Evolutionary conservation across 1,284 basidiomycete genomes (phyloP), one percentile per base, ranked within the genome.

Genomic region (Clitocybe nebularis): DNA sequence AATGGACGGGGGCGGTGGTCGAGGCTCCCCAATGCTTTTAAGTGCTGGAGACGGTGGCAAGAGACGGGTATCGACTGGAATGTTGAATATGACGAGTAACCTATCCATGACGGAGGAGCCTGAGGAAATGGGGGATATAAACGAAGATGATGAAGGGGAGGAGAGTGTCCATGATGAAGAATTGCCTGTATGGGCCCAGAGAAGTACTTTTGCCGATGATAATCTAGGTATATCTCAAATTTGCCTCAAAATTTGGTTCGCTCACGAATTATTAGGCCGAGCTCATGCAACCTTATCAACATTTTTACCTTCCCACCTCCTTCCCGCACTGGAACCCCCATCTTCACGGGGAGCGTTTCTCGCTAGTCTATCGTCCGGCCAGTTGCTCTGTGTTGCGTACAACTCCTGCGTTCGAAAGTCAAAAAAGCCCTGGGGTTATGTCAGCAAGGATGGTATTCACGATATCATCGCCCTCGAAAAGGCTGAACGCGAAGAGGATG

Each of bases 361-460:
- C 5, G 57, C 67, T n/a, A 66, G 72, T 36, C 68, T 90, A 0
- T 75, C 84, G 0, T 89, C 87, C 1, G 92, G 92, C 0, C 84
- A 90, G 52, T 62, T 91, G 11, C 74, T 93, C 3, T 93, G 90
- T 51, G 62, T 74, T 2, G 83, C 86, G 1, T 93, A 91, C 65
- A 94, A 93, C 60, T 64, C 75, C 3, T 83, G 78, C 8, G 83
- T 93, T 0, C 77, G 90, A 21, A 74, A 79, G 45, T 92, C 89
- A 6, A 78, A 79, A 38, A 80, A 85, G 51, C 87, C 89, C 1
- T 94, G 91, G 90, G 92, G 91, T 0, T 93, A 85, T 61, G 86
- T 94, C 43, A 84, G 75, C 43, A 67, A 74, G 22, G 78, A 84
- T 45, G 77, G 80, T 2, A 81, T 94, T 14, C 91, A 94, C 56